Evolutionary conservation across 2,329 filamentous ascomycete genomes (phyloP), one percentile per base, ranked within the genome.

Genomic region (Aspergillus sojae): DNA sequence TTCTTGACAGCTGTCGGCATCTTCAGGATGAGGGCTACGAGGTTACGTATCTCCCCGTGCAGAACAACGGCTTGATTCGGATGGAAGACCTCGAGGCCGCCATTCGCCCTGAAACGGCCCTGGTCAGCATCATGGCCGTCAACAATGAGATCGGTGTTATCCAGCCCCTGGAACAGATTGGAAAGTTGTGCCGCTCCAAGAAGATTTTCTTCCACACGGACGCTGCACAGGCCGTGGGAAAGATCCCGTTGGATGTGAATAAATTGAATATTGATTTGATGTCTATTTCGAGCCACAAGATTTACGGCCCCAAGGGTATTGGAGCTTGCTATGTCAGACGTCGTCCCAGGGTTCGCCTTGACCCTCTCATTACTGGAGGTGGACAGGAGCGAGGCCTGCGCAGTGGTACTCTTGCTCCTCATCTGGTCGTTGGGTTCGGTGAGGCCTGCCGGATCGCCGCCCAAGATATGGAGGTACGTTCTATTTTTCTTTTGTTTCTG

Each of bases 91-190:
- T 99, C 34, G 91, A 96, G 80, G 91, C 89, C 26, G 93, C 94
- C 28, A 96, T 99, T 66, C 88, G 91, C 65, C 94, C 94, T 0
- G 94, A 98, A 65, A 99, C 95, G 16, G 89, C 88, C 50, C 82
- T 99, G 34, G 94, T 98, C 79, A 97, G 94, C 75, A 92, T 99
- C 79, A 99, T 99, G 95, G 89, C 95, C 0, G 95, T 99, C 74
- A 99, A 99, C 84, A 99, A 99, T 79, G 95, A 99, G 81, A 98
- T 99, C 73, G 95, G 95, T 74, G 95, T 99, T n/a, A 96, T 99
- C 63, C 95, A 99, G 79, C 95, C 95, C 0, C 81, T 99, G 63
- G 91, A 93, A 71, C 88, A 97, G 81, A 99, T 99, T 76, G 95
- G 95, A 74, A 91, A 90, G 80, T 83, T 99, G 16, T 99, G 95